Conservation (phyloP, 2,329 filamentous ascomycete genomes). For the Trichophyton schoenleinii region DNA sequence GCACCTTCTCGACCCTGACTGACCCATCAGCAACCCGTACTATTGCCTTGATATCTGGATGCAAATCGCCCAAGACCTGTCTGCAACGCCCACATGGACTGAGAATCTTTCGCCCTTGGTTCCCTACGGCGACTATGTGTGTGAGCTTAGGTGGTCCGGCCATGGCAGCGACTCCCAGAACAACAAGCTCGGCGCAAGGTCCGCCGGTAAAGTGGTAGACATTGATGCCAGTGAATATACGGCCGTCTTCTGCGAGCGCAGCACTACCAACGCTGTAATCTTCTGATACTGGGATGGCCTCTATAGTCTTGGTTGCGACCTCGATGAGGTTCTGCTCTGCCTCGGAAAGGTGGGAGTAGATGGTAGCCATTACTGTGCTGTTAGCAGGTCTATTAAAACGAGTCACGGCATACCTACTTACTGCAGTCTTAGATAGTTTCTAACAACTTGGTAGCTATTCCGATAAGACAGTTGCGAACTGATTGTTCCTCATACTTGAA, state of each 20-base stretch:
- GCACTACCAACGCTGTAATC: conserved; percentile 17
- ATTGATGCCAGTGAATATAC: conserved; percentile 19
- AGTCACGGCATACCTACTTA: no score
- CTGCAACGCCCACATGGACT: conserved; percentile 21
- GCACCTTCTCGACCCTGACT: conserved; percentile 4
- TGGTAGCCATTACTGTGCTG: background rate
- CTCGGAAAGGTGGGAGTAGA: conserved; percentile 6
- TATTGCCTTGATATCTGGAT: conserved; percentile 18
- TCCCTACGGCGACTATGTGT: conserved; percentile 18
- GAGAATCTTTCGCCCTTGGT: conserved; percentile 15
- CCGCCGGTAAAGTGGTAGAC: conserved; percentile 22
- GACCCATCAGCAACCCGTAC: conserved; percentile 10
- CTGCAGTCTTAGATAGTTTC: no score
- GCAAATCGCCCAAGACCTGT: conserved; percentile 19
- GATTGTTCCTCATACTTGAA: background rate
- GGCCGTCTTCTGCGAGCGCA: conserved; percentile 13
- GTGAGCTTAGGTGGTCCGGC: conserved; percentile 16
- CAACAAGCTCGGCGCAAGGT: conserved; percentile 21
- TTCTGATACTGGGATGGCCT: conserved; percentile 16
- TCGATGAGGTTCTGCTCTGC: conserved; percentile 14
- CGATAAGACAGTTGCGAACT: background rate
- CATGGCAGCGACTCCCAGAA: conserved; percentile 18
- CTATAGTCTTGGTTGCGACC: conserved; percentile 15
- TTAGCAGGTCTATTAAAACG: background rate
- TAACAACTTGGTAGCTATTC: no score